Evolutionary conservation across 2,329 filamentous ascomycete genomes (phyloP).

Genomic region (Aspergillus chevalieri): DNA sequence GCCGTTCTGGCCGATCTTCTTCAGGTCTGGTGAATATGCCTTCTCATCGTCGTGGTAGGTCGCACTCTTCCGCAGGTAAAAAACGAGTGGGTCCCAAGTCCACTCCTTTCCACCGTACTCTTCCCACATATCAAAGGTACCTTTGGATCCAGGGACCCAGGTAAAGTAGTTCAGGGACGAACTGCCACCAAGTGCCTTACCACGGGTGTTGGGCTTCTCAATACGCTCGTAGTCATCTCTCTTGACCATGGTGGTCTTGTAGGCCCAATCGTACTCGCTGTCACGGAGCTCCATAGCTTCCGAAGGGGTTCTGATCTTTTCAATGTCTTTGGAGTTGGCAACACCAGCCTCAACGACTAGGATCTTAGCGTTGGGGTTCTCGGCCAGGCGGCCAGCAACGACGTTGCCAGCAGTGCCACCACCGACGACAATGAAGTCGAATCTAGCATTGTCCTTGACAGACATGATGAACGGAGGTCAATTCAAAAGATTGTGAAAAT

Average conservation of each 20-base stretch:
- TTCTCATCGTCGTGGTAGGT: conserved; percentile 50
- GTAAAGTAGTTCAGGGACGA: conserved; percentile 56
- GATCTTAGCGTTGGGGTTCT: conserved; percentile 8
- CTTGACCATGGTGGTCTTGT: conserved; percentile 56
- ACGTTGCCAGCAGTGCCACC: conserved; percentile 24
- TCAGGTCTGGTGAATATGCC: conserved; percentile 38
- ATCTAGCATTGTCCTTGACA: too few relatives aligned
- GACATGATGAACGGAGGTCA: too few relatives aligned
- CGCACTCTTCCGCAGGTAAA: conserved; percentile 36
- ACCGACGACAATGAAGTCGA: conserved; percentile 13
- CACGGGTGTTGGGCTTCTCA: conserved; percentile 56
- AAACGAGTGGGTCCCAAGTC: conserved; percentile 17
- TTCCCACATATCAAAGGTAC: conserved; percentile 47
- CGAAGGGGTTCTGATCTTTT: conserved; percentile 51
- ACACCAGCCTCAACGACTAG: conserved; percentile 14
- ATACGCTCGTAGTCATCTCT: conserved; percentile 54
- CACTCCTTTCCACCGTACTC: conserved; percentile 42
- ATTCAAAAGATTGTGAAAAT: too few relatives aligned
- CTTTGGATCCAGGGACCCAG: conserved; percentile 52
- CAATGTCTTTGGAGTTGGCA: conserved; percentile 41
- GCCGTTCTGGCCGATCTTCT: conserved; percentile 46
- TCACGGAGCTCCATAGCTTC: conserved; percentile 50
- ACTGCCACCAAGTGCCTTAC: conserved; percentile 44
- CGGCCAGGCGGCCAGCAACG: conserved; percentile 9
- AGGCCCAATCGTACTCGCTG: conserved; percentile 55